phyloP scores from a whole-genome alignment of 345 rosid species.

The Eucalyptus pauciflora region DNA sequence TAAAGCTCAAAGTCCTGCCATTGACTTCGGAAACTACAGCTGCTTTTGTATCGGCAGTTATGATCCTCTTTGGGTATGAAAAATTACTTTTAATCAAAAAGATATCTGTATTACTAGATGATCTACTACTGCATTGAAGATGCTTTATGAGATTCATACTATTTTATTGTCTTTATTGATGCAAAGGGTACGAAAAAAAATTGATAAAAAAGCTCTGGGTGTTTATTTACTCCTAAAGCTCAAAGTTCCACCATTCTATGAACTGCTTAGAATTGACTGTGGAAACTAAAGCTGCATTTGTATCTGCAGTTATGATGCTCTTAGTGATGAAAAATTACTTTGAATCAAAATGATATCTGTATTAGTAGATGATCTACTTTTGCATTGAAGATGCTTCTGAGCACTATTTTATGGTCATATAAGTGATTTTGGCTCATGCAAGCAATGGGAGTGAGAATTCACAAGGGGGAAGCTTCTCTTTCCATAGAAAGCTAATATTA shows the following conservation, averaged over 20 bases:
- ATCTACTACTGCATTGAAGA: not conserved
- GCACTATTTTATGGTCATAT: not conserved
- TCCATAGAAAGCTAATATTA: not conserved
- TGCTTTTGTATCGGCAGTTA: not conserved
- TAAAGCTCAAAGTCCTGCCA: not conserved
- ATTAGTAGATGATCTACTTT: not conserved
- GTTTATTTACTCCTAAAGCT: not conserved
- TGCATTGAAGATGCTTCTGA: not conserved
- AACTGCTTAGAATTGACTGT: not conserved
- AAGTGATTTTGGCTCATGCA: not conserved
- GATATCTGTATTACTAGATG: not conserved
- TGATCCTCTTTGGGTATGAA: not conserved
- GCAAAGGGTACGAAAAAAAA: not conserved
- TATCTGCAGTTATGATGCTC: not conserved
- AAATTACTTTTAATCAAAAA: not conserved
- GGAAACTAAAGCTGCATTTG: not conserved
- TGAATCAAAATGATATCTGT: not conserved
- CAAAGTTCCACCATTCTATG: not conserved
- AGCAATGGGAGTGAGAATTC: not conserved
- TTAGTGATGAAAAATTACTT: not conserved
- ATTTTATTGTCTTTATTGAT: not conserved
- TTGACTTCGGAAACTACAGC: not conserved
- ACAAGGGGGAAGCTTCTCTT: not conserved
- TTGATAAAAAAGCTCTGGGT: not conserved
- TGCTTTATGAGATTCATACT: not conserved